Percentiles rank a stretch among this genome's conserved stretches.
phyloP scores from a whole-genome alignment of 371 early-diverging fungal genomes.

The Synchytrium microbalum region DNA sequence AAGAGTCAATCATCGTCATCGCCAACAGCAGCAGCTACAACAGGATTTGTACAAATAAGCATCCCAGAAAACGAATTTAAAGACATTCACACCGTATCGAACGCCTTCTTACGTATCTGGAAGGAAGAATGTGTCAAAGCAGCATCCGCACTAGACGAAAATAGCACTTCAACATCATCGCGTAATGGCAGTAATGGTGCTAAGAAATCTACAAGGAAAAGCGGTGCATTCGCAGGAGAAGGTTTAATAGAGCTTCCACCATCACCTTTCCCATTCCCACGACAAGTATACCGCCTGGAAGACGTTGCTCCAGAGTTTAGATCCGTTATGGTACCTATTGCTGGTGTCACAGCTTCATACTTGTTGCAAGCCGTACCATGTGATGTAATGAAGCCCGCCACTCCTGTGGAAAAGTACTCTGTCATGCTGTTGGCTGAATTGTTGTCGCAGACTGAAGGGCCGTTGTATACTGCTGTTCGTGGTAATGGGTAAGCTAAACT shows the following conservation, averaged over 20 bases:
- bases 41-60: conserved; percentile 45
- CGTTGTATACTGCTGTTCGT: conserved; percentile 60
- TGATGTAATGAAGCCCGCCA: conserved; percentile 34
- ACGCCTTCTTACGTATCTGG: conserved; percentile 14
- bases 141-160: background rate
- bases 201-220: conserved; percentile 11
- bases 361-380: conserved; percentile 34
- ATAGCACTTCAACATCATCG: conserved; percentile 5
- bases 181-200: conserved; percentile 3
- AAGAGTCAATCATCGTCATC: background rate
- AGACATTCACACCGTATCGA: background rate
- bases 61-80: conserved; percentile 8
- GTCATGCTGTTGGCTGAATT: conserved; percentile 50
- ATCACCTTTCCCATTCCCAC: conserved; percentile 36
- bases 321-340: conserved; percentile 31
- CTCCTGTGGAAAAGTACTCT: conserved; percentile 20
- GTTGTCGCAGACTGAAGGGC: conserved; percentile 60
- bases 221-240: conserved; percentile 12
- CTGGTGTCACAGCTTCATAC: conserved; percentile 31
- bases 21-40: conserved; percentile 12
- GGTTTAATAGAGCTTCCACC: conserved; percentile 8
- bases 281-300: conserved; percentile 17
- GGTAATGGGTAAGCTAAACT: conserved; percentile 45
- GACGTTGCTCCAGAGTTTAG: conserved; percentile 16
- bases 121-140: conserved; percentile 4